A percentile compares a stretch with the other conserved stretches of the same genome.
These are phyloP conservation scores for Colletotrichum agaves DNA, from an alignment of 2,329 filamentous ascomycete species.

Conservation along the genomic window DNA sequence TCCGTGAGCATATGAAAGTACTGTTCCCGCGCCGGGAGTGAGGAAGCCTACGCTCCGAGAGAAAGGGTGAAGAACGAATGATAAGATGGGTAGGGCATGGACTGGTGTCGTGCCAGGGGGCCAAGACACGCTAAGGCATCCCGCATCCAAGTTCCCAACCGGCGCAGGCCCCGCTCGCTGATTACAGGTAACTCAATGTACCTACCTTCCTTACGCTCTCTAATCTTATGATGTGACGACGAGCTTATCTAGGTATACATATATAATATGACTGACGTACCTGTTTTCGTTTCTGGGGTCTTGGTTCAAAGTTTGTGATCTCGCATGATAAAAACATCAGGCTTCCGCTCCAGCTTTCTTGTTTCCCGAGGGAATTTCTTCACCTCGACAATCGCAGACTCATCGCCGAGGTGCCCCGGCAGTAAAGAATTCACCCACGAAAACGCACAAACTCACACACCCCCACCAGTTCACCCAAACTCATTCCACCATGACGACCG, in stretches of 20 bases:
- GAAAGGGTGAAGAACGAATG: constrained; percentile 1
- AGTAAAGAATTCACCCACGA: background rate
- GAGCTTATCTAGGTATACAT: constrained; percentile 37
- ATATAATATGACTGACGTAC: constrained; percentile 33
- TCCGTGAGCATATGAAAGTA: constrained; percentile 9
- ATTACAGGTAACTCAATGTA: constrained; percentile 23
- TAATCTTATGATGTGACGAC: constrained; percentile 37
- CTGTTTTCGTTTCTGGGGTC: constrained; percentile 9
- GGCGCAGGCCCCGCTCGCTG: background rate
- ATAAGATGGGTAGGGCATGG: constrained; percentile 8
- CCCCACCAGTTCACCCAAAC: background rate
- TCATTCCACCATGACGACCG: constrained; percentile 49
- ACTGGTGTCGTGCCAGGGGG: constrained; percentile 7
- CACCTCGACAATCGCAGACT: background rate
- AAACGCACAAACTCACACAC: background rate
- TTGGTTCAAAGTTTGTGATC: constrained; percentile 9
- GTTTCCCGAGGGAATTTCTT: background rate
- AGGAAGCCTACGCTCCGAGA: background rate
- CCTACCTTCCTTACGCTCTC: constrained; percentile 7
- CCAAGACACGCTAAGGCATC: constrained; percentile 31
- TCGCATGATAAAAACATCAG: constrained; percentile 10
- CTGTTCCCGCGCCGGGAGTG: background rate
- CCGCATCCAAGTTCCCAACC: constrained; percentile 17
- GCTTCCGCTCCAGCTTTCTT: background rate
- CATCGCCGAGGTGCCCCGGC: background rate